Conservation (phyloP, 805 yeast genomes). For the Candida boleticola region DNA sequence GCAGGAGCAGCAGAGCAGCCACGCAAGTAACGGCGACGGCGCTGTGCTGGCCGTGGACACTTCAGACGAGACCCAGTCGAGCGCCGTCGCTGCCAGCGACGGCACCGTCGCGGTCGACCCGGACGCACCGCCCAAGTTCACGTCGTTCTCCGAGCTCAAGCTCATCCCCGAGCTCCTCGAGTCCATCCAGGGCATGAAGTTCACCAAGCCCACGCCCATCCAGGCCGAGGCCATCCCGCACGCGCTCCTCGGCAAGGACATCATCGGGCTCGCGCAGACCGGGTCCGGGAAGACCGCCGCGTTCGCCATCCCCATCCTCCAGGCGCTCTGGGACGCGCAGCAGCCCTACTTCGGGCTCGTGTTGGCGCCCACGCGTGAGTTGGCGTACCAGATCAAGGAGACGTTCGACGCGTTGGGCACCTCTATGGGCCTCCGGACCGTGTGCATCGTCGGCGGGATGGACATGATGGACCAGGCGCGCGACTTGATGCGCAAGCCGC, state of each 20-base stretch:
- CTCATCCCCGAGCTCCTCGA: conserved; percentile 77
- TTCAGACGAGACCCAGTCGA: not conserved
- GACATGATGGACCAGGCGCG: conserved; percentile 97
- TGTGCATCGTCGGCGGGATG: conserved; percentile 96
- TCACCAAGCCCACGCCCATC: conserved; percentile 85
- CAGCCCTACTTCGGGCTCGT: conserved; percentile 87
- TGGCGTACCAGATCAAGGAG: conserved; percentile 86
- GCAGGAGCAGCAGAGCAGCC: conserved; percentile 9
- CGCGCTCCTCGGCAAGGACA: conserved; percentile 86
- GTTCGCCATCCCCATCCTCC: conserved; percentile 92
- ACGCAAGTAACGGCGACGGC: too few relatives aligned
- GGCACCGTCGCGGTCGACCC: conserved; percentile 12
- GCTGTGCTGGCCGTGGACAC: not conserved
- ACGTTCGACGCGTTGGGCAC: conserved; percentile 93
- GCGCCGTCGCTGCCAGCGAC: not conserved
- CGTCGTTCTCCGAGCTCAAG: conserved; percentile 54
- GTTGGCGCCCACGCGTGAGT: conserved; percentile 80
- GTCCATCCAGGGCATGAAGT: conserved; percentile 74
- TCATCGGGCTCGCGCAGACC: conserved; percentile 94
- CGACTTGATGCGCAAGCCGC: conserved; percentile 91
- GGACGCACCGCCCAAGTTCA: conserved; percentile 23
- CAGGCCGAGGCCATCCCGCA: conserved; percentile 90
- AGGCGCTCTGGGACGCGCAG: conserved; percentile 86
- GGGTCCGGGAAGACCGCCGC: conserved; percentile 99
- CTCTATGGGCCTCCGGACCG: conserved; percentile 86